Conservation (phyloP, 805 yeast species). For the Nakazawaea molendinolei region DNA sequence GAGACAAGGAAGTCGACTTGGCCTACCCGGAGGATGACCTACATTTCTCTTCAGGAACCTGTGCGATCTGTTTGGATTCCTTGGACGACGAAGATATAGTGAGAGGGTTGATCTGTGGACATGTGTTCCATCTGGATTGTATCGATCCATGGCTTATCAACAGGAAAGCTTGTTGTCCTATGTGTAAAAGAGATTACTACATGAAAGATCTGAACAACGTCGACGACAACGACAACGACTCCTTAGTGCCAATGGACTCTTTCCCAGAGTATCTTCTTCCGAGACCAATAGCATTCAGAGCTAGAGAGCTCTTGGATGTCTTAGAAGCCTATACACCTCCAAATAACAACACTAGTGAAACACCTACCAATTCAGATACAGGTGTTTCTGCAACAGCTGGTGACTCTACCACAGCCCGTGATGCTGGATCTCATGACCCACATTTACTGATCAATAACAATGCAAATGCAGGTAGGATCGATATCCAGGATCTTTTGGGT, state of each 20-base stretch:
- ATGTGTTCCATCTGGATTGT: conserved; percentile 74
- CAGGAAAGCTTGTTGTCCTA: conserved; percentile 76
- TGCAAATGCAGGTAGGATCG: too few relatives aligned
- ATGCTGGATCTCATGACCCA: too few relatives aligned
- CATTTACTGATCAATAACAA: too few relatives aligned
- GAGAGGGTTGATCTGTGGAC: conserved; percentile 75
- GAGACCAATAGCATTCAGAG: conserved; percentile 21
- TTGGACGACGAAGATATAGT: conserved; percentile 58
- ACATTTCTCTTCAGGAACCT: conserved; percentile 60
- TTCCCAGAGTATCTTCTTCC: conserved; percentile 15
- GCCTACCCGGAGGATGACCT: conserved; percentile 16
- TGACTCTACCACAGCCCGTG: too few relatives aligned
- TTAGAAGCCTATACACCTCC: conserved; percentile 12
- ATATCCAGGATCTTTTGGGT: conserved; percentile 13
- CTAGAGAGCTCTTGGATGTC: conserved; percentile 20
- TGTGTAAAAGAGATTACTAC: conserved; percentile 68
- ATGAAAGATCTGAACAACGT: conserved; percentile 25
- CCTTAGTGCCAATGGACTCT: conserved; percentile 18
- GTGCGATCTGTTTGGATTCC: conserved; percentile 73
- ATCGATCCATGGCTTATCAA: conserved; percentile 76
- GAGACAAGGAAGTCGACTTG: not conserved
- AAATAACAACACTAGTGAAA: too few relatives aligned
- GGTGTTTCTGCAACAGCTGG: too few relatives aligned
- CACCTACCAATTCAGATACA: too few relatives aligned
- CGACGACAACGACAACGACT: conserved; percentile 14